These are phyloP conservation scores for Clavispora phyllophila DNA, from an alignment of 805 yeast genomes.

Conservation along the genomic window DNA sequence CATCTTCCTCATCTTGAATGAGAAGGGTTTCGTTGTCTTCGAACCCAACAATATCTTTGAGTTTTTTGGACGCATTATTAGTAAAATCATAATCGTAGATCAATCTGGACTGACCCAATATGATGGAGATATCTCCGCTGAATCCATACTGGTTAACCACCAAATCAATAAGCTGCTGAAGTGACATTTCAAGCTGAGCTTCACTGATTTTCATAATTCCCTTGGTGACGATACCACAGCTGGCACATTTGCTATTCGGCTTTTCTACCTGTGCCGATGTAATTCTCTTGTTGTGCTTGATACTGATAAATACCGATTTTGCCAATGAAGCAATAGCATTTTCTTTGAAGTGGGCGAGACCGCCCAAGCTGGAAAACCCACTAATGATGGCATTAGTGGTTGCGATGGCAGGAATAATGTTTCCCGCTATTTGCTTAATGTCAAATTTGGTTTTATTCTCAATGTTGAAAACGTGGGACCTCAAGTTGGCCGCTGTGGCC, in stretches of 20 bases:
- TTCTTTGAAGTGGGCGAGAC: slow-evolving; percentile 47
- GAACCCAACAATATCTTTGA: slow-evolving; percentile 50
- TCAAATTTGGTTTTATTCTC: slow-evolving; percentile 75
- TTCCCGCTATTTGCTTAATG: slow-evolving; percentile 92
- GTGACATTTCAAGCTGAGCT: slow-evolving; percentile 42
- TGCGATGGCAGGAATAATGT: slow-evolving; percentile 97
- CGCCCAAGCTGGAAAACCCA: slow-evolving; percentile 76
- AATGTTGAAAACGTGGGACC: slow-evolving; percentile 67
- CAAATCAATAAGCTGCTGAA: slow-evolving; percentile 49
- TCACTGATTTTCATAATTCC: slow-evolving; percentile 6
- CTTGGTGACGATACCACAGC: slow-evolving; percentile 47
- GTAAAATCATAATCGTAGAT: slow-evolving; percentile 86
- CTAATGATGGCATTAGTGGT: slow-evolving; percentile 95
- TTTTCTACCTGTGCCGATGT: slow-evolving; percentile 55
- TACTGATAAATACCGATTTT: slow-evolving; percentile 35
- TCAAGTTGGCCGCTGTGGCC: slow-evolving; percentile 73
- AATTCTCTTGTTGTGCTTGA: slow-evolving; percentile 56
- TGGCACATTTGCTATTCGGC: slow-evolving; percentile 70
- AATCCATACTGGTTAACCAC: slow-evolving; percentile 50
- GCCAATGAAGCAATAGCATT: slow-evolving; percentile 20
- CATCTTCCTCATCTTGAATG: slow-evolving; percentile 78
- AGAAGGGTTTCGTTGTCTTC: slow-evolving; percentile 57
- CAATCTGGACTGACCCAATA: slow-evolving; percentile 55
- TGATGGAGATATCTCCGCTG: slow-evolving; percentile 50
- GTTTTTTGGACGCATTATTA: slow-evolving; percentile 53